Base-by-base conservation (phyloP, 345 rosid species). In the Gossypium mustelinum region DNA sequence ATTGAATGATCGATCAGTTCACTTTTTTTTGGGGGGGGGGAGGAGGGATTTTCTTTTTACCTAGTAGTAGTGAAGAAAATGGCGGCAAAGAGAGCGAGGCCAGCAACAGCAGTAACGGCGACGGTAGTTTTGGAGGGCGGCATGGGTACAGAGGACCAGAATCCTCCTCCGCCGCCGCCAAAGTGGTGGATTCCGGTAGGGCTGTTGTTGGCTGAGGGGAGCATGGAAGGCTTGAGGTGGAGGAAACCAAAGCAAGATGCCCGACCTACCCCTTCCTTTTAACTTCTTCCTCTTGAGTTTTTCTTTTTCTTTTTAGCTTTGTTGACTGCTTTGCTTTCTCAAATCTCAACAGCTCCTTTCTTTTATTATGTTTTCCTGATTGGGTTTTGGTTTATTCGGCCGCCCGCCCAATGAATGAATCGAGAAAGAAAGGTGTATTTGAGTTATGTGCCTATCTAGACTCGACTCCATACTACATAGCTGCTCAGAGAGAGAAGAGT, bases 151-250 rank as follows among this genome's bases (percentile, higher is more conserved):
- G 58, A 72, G 75, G 76, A 82, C 85, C 86, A 83, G 86, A 83
- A 83, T 64, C 88, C 85, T 25, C 88, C 85, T 41, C 80, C 85
- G 74, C 88, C 86, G 48, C 80, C 85, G 72, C 82, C 85, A 72
- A 83, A 78, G 68, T 55, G 79, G 69, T 73, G 82, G 82, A 73
- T 29, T 74, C 86, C 84, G 75, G 59, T 41, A 39, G 72, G 58
- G 72, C 47, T 52, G 76, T 43, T 63, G 80, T 56, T 72, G 59
- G 55, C 64, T 10, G 73, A 17, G 58, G 16, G 47, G 79, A 68
- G 34, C 87, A 80, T 82, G 41, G 79, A 79, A 25, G 44, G 29
- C 4, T 17, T n/a, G 41, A 5, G 41, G 41, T 34, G 41, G 41
- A 34, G 41, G 41, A 34, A 41, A 64, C 51, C 2, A 12, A 65